A percentile compares a stretch with the other conserved stretches of the same genome.
These are phyloP conservation scores for Trichocladium antarcticum DNA, from an alignment of 495 filamentous ascomycete species.

Conservation along the genomic window DNA sequence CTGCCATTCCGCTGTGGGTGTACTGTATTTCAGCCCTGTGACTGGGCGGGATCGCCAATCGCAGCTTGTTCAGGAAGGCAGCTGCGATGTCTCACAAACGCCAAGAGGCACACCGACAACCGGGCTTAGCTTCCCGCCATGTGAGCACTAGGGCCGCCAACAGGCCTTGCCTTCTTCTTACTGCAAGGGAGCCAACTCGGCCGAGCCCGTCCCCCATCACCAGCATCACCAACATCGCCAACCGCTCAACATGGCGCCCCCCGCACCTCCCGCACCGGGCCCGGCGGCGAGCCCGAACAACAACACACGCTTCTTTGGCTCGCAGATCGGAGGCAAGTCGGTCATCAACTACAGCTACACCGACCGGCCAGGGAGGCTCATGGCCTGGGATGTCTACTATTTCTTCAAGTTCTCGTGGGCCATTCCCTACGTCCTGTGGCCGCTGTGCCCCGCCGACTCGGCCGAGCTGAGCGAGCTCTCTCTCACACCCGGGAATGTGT, in stretches of 20 bases:
- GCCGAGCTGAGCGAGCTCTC: constrained; percentile 49
- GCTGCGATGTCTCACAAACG: too few species aligned
- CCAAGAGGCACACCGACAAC: too few species aligned
- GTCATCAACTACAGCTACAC: constrained; percentile 48
- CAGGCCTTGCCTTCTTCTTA: too few species aligned
- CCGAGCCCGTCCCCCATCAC: too few species aligned
- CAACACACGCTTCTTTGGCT: constrained; percentile 35
- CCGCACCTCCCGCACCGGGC: not conserved
- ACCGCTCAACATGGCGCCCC: not conserved
- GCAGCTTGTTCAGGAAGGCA: too few species aligned
- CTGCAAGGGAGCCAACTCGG: too few species aligned
- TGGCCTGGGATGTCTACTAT: constrained; percentile 44
- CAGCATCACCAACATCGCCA: too few species aligned
- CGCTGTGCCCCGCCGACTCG: constrained; percentile 40
- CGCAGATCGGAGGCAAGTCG: constrained; percentile 40
- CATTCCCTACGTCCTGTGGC: constrained; percentile 38
- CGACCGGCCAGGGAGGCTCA: constrained; percentile 45
- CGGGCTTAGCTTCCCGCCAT: too few species aligned
- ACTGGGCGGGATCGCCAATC: too few species aligned
- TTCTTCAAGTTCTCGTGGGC: constrained; percentile 34
- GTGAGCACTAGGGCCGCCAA: too few species aligned
- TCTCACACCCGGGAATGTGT: constrained; percentile 37
- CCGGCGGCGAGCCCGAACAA: not conserved
- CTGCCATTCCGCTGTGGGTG: too few species aligned
- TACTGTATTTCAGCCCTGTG: too few species aligned